Evolutionary conservation across 2,329 filamentous ascomycete species (phyloP), one percentile per base, ranked within the genome.

Genomic region (Ascomycota sp.): DNA sequence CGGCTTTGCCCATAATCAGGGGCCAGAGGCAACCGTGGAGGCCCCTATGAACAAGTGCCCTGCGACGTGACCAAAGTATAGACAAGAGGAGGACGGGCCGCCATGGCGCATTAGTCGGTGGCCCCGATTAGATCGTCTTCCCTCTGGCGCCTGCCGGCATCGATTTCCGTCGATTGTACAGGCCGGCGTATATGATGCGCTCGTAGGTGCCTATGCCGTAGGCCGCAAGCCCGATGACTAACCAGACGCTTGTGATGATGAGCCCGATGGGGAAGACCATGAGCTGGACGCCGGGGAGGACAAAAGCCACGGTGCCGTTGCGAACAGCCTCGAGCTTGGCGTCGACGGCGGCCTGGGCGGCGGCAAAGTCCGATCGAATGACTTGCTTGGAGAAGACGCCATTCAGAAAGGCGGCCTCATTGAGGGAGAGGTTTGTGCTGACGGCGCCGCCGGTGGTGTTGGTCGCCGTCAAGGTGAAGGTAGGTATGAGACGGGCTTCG

Each of bases 221-320:
- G 16, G 64, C 67, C 0, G 51, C 50, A 6, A 71, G 33, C 24
- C 73, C 68, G 13, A 76, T 38, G 1, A 64, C 40, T 2, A 69
- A 51, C 74, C 77, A 83, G 9, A 65, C 45, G 29, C 64, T 55
- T 2, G 68, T 76, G 43, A 83, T 62, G 41, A 79, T 56, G n/a
- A 76, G 56, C 12, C 77, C 77, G 25, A 75, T 57, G 7, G 77
- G 76, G 51, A 78, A 73, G 38, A 81, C 68, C 44, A 77, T 59
- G 35, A 82, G 61, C 38, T 68, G 63, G 29, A 69, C 63, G 31
- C 77, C 77, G 0, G 77, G 77, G 1, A 83, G 56, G 10, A 79
- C 59, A 42, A 82, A 82, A 1, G 73, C 68, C 9, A 66, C 59
- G 10, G 61, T 65, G 40, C 62, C 61, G 44, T 66, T 65, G 33